Evolutionary conservation across 2,329 filamentous ascomycete species (phyloP).

Genomic region (Neophaeococcomyces mojaviensis): DNA sequence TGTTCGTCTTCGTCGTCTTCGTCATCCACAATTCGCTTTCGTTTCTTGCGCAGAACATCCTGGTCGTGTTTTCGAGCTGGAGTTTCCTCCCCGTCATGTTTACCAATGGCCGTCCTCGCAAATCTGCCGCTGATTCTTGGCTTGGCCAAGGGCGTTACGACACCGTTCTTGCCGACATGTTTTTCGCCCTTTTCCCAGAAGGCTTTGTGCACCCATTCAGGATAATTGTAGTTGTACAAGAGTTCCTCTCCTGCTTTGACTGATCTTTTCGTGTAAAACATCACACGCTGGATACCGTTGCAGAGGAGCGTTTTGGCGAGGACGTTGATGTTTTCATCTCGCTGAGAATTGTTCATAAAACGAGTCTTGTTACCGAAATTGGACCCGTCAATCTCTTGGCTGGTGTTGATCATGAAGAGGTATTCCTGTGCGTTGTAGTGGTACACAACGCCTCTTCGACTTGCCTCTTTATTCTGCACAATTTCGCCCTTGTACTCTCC

Average conservation of each 20-base stretch:
- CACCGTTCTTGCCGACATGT: not conserved
- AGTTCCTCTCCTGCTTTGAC: constrained; percentile 68
- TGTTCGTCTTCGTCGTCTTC: not conserved
- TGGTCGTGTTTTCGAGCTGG: not conserved
- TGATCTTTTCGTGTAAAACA: constrained; percentile 59
- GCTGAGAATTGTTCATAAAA: constrained; percentile 71
- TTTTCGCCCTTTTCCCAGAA: constrained; percentile 24
- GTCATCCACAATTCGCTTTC: constrained; percentile 1
- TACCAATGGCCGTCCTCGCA: not conserved
- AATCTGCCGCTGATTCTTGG: not conserved
- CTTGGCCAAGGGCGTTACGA: constrained; percentile 3
- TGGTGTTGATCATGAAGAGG: constrained; percentile 46
- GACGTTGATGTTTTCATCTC: constrained; percentile 49
- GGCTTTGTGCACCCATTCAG: constrained; percentile 15
- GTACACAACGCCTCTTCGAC: constrained; percentile 55
- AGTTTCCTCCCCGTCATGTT: not conserved
- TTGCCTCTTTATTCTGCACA: constrained; percentile 57
- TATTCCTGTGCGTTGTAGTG: constrained; percentile 35
- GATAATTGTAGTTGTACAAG: constrained; percentile 70
- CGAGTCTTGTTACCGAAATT: constrained; percentile 72
- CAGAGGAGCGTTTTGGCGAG: constrained; percentile 63
- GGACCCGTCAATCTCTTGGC: constrained; percentile 60
- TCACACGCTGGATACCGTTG: constrained; percentile 69
- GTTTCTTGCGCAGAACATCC: not conserved
- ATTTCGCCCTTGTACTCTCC: constrained; percentile 77